Conservation (phyloP, 2,329 filamentous ascomycete genomes). For the Arthrinium phaeospermum region DNA sequence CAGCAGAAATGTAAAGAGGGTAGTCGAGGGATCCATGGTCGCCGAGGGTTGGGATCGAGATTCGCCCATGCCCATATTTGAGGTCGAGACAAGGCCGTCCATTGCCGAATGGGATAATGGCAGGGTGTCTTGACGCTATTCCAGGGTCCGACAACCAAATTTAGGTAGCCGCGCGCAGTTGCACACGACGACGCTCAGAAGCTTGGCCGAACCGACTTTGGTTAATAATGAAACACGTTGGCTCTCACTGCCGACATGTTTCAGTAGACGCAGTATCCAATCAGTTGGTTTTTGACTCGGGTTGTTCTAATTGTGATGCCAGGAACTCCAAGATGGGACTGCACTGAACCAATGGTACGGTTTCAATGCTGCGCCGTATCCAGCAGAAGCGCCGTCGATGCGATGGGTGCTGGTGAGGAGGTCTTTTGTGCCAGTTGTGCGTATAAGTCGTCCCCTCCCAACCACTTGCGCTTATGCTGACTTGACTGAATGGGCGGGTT, state of each 20-base stretch:
- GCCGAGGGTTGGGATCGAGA: not conserved
- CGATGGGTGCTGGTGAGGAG: not conserved
- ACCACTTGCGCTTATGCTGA: constrained; percentile 13
- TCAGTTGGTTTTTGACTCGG: not conserved
- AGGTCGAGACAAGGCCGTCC: constrained; percentile 1
- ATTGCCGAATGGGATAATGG: not conserved
- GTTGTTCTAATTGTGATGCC: not conserved
- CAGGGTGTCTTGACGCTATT: constrained; percentile 12
- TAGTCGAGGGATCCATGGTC: constrained; percentile 65
- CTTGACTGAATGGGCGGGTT: not conserved
- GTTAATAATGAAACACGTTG: constrained; percentile 13
- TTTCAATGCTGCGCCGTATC: not conserved
- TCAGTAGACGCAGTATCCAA: constrained; percentile 14
- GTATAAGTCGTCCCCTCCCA: constrained; percentile 5
- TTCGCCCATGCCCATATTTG: not conserved
- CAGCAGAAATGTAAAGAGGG: constrained; percentile 73
- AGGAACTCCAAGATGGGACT: not conserved
- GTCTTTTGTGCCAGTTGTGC: not conserved
- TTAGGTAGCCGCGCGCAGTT: constrained; percentile 2
- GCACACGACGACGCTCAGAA: not conserved
- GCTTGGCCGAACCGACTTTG: not conserved
- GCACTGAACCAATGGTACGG: not conserved
- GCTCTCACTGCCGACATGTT: constrained; percentile 17
- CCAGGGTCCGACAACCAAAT: not conserved
- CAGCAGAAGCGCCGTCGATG: constrained; percentile 17